Conservation (phyloP, 257 asterid genomes). For the Gardenia jasminoides region DNA sequence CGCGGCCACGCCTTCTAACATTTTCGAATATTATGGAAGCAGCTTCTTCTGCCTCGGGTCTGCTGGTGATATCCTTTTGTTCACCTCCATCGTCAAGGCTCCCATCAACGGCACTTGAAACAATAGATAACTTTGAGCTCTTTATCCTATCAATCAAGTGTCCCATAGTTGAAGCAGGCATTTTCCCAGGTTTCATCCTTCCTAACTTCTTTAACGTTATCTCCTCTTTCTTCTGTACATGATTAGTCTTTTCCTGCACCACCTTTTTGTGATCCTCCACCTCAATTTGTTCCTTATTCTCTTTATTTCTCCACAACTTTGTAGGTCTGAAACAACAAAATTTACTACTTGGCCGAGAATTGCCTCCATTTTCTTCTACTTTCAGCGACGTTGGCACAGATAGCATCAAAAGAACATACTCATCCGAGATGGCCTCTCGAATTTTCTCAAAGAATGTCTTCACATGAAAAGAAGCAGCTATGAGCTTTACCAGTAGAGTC, state of each 20-base stretch:
- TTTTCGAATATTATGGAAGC: constrained; percentile 25
- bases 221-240: neutral
- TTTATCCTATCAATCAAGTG: constrained; percentile 22
- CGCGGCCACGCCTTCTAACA: constrained; percentile 13
- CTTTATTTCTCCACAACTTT: neutral
- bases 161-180: constrained; percentile 27
- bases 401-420: constrained; percentile 64
- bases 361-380: neutral
- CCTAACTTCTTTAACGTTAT: constrained; percentile 16
- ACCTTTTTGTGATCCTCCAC: neutral
- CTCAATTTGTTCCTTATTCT: constrained; percentile 1
- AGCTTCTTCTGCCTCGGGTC: constrained; percentile 18
- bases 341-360: neutral
- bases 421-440: constrained; percentile 77
- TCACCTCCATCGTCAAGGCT: neutral
- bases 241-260: neutral
- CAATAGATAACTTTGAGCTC: constrained; percentile 16
- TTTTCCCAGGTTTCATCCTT: constrained; percentile 20
- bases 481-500: constrained; percentile 53
- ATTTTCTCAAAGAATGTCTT: constrained; percentile 68
- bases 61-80: constrained; percentile 23
- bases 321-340: neutral
- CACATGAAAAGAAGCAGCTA: constrained; percentile 69
- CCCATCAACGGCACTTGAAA: constrained; percentile 12
- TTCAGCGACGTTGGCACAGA: constrained; percentile 27